Percentiles rank a stretch among this genome's conserved stretches.
phyloP scores from a whole-genome alignment of 2,329 filamentous ascomycete species.

The Diaporthe citrichinensis region DNA sequence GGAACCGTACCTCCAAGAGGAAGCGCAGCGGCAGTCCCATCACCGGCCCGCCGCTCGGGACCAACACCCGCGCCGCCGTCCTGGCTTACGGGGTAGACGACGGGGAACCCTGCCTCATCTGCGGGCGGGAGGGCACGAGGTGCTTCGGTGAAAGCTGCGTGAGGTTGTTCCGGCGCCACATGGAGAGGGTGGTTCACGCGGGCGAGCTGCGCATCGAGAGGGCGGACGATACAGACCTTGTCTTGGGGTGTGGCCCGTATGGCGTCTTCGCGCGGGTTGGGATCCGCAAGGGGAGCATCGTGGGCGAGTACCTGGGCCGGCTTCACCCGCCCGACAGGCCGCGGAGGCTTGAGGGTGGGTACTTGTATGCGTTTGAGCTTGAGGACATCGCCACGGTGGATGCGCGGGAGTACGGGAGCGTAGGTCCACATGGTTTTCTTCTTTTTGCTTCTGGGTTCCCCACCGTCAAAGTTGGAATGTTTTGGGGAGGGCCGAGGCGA shows the following conservation, averaged over 20 bases:
- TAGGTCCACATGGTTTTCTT: neutral
- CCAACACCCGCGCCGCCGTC: slow-evolving; percentile 22
- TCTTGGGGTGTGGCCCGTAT: neutral
- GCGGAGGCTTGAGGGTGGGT: neutral
- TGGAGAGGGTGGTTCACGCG: neutral
- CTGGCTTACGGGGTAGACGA: slow-evolving; percentile 3
- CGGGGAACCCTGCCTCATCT: slow-evolving; percentile 7
- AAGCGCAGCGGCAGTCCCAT: neutral
- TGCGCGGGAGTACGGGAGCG: slow-evolving; percentile 14
- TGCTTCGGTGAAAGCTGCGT: slow-evolving; percentile 26
- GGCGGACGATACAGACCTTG: neutral
- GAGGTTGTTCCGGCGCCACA: neutral
- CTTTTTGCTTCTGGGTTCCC: neutral
- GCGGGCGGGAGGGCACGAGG: neutral
- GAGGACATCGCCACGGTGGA: neutral
- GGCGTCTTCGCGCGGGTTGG: slow-evolving; percentile 18
- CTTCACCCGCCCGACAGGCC: slow-evolving; percentile 5
- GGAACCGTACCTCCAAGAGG: too few species aligned
- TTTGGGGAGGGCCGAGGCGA: neutral
- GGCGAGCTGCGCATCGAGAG: slow-evolving; percentile 19
- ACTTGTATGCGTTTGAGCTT: slow-evolving; percentile 6
- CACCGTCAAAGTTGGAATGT: too few species aligned
- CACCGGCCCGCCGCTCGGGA: neutral
- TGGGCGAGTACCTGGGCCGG: slow-evolving; percentile 35
- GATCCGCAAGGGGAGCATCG: neutral